Evolutionary conservation across 257 asterid species (phyloP), one percentile per base, ranked within the genome.

Genomic region (Capsicum chinense): DNA sequence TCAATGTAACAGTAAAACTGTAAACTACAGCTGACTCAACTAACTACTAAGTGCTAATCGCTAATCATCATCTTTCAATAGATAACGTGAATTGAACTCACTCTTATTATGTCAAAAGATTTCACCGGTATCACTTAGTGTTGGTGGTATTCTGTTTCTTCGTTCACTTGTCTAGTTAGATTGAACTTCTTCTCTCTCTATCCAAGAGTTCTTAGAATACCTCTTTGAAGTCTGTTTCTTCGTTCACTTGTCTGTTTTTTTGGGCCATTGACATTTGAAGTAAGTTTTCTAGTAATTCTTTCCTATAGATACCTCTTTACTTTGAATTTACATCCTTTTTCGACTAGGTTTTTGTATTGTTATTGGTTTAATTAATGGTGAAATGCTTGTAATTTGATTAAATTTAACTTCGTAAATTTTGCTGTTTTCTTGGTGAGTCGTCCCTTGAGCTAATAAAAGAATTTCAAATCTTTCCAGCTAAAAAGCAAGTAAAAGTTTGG

Each of bases 341-440:
- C 7, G 7, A 39, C 26, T 15, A 68, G 78, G 21, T 21, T 21
- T 64, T 15, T 39, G 78, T 39, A 39, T 69, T 69, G 54, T 69
- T 33, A 11, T 64, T 37, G 78, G 78, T 69, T 69, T 39, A 9
- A 3, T 66, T 64, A 3, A 33, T 66, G 73, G 33, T 69, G 54
- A 69, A 3, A 69, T 69, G 54, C 33, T 69, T 69, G 54, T 69
- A 69, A n/a, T 68, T 68, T 68, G 78, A 68, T 39, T 52, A 68
- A 67, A 35, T 21, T 67, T 15, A 39, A 37, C 52, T 37, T 67
- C 37, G 52, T 68, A 68, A 15, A 68, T 21, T 35, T 67, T 14
- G 19, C 8, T 37, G 21, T 67, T 67, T 21, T 21, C 42, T 21
- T 21, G 21, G 21, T 21, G 21, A 21, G 21, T 21, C 21, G 0